Evolutionary conservation across 2,329 filamentous ascomycete genomes (phyloP), one percentile per base, ranked within the genome.

Genomic region (Zymoseptoria crescenta): DNA sequence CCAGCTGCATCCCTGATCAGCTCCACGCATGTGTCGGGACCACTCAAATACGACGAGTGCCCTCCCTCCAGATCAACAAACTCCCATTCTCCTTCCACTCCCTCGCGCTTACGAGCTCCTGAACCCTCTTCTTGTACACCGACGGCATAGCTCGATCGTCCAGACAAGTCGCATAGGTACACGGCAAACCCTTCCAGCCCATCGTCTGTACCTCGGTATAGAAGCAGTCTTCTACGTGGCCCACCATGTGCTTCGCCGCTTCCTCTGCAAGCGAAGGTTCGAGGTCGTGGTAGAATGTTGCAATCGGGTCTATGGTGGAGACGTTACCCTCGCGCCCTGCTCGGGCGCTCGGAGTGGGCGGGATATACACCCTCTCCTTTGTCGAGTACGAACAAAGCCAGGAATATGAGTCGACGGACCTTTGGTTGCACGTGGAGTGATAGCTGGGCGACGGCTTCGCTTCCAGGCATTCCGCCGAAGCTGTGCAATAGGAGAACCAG

Each of bases 201-300:
- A 58, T 55, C 6, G 62, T 59, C 24, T 59, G 55, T 1, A 60
- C 59, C 10, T 24, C 6, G 2, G 54, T 55, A 1, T 45, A 27
- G 27, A 66, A 62, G 3, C 57, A 49, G 24, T 61, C 59, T 16
- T 24, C 24, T 9, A 60, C 56, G 10, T 60, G 56, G 2, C 49
- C 30, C 4, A 64, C 54, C 5, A 63, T 35, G 1, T 54, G 51
- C 16, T 56, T 52, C 6, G 56, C 57, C 13, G 65, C 65, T 41
- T 64, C 59, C 5, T 54, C 28, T 9, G 63, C 65, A 30, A 60
- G 49, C 4, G 50, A 30, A 8, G 64, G 56, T 10, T 60, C 58
- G 30, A 61, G 50, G 54, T 66, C 61, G 51, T 64, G 60, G 52
- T 64, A 64, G 60, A 65, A 67, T 28, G 29, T n/a, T 3, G 56